Evolutionary conservation across 2,329 filamentous ascomycete species (phyloP).

Genomic region (Aspergillus sp.): DNA sequence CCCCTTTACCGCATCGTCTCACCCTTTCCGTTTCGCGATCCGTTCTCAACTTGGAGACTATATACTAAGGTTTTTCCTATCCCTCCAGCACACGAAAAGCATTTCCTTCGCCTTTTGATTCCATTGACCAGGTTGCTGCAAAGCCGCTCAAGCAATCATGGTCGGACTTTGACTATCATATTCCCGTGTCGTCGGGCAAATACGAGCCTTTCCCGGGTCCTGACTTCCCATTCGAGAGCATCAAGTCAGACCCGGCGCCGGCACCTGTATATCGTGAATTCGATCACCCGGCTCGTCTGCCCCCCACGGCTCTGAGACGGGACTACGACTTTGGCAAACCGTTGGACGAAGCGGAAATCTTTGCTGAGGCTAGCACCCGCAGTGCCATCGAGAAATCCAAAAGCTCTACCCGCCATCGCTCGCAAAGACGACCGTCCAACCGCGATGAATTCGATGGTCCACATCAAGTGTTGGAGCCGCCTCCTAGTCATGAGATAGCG

Average conservation of each 20-base stretch:
- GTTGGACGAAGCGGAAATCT: conserved; percentile 29
- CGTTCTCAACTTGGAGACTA: neutral
- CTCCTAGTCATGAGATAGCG: conserved; percentile 63
- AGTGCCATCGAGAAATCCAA: conserved; percentile 26
- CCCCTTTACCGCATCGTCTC: conserved; percentile 4
- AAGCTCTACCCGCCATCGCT: conserved; percentile 29
- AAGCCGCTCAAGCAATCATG: conserved; percentile 16
- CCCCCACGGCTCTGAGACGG: conserved; percentile 25
- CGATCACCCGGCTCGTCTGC: conserved; percentile 25
- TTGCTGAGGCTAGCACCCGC: conserved; percentile 30
- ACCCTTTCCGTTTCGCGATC: conserved; percentile 1
- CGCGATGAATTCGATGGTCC: conserved; percentile 86
- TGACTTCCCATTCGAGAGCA: conserved; percentile 21
- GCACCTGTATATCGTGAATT: conserved; percentile 25
- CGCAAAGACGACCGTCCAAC: conserved; percentile 66
- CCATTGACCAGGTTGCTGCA: conserved; percentile 20
- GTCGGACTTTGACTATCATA: conserved; percentile 26
- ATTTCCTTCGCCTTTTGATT: conserved; percentile 21
- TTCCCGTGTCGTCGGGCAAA: conserved; percentile 19
- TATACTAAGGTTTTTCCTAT: conserved; percentile 12
- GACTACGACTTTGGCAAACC: conserved; percentile 27
- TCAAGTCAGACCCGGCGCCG: neutral
- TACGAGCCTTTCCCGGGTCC: conserved; percentile 23
- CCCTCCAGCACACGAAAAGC: conserved; percentile 25
- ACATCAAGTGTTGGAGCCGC: conserved; percentile 71